Percentiles rank a stretch among this genome's conserved stretches.
These are phyloP conservation scores for Climacium dendroides DNA, from an alignment of 225 moss, liverwort and hornwort species.

Conservation along the genomic window DNA sequence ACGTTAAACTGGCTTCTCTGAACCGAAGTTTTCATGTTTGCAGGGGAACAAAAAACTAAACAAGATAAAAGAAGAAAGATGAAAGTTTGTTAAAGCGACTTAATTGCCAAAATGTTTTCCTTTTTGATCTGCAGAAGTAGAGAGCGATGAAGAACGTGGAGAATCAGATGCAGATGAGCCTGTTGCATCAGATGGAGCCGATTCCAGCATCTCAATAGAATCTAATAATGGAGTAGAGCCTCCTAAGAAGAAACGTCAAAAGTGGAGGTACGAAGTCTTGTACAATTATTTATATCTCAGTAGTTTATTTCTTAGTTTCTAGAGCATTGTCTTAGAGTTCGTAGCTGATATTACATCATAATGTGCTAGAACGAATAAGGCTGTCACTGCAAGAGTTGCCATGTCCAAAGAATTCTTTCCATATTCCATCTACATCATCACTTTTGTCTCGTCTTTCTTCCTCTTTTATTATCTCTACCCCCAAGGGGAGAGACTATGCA, in stretches of 20 bases:
- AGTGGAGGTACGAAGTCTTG: slow-evolving; percentile 26
- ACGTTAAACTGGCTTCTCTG: background rate
- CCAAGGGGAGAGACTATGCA: background rate
- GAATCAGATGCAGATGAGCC: slow-evolving; percentile 7
- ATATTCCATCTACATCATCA: background rate
- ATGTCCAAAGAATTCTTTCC: background rate
- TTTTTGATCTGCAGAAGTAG: background rate
- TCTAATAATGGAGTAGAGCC: background rate
- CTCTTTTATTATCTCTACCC: background rate
- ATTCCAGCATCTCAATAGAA: background rate
- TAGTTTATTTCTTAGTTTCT: background rate
- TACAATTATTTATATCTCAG: background rate
- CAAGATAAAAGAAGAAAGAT: too few relatives aligned
- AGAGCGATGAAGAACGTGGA: background rate
- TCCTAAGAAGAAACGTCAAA: slow-evolving; percentile 40
- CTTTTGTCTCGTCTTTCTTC: background rate
- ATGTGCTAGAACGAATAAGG: background rate
- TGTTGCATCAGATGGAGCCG: background rate
- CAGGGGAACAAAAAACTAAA: background rate
- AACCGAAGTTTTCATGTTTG: background rate
- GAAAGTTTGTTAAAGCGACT: background rate
- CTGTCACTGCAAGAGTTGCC: background rate
- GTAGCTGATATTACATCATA: background rate
- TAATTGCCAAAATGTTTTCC: background rate
- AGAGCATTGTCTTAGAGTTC: background rate